phyloP scores from a whole-genome alignment of 768 basidiomycete genomes.

The Cystobasidium onofrii region DNA sequence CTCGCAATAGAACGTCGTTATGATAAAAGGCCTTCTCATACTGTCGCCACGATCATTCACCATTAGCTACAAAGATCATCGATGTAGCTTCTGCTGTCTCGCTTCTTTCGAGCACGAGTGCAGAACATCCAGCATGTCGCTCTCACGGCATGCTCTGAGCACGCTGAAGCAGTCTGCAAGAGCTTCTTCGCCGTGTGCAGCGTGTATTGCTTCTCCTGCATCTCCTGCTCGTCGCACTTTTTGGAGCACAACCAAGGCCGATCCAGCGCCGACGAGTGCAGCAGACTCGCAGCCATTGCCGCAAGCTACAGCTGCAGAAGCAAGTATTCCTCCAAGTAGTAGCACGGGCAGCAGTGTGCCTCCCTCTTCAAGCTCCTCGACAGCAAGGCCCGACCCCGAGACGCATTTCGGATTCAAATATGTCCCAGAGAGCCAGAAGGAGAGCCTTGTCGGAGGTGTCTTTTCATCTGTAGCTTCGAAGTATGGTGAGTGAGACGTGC shows the following conservation, averaged over 20 bases:
- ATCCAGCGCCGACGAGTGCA: not conserved
- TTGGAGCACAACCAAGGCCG: not conserved
- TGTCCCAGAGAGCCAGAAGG: conserved; percentile 77
- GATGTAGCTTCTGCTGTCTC: not conserved
- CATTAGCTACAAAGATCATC: not conserved
- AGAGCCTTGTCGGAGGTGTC: conserved; percentile 79
- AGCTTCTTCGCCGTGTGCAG: not conserved
- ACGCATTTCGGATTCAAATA: conserved; percentile 90
- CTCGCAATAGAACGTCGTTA: too few species aligned
- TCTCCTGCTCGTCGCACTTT: not conserved
- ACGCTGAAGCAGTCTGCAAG: not conserved
- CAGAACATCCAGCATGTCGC: not conserved
- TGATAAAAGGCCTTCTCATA: too few species aligned
- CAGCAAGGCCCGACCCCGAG: not conserved
- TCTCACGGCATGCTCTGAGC: not conserved
- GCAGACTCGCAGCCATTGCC: not conserved
- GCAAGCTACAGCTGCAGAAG: not conserved
- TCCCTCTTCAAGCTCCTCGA: not conserved
- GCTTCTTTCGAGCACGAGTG: not conserved
- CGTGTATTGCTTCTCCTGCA: not conserved
- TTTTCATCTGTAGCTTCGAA: conserved; percentile 91
- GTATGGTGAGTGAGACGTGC: conserved; percentile 53
- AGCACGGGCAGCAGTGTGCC: too few species aligned
- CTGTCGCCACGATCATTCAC: too few species aligned
- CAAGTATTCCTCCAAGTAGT: not conserved